Conservation (phyloP, 169 alveolate genomes). For the Cryptosporidium ryanae region DNA sequence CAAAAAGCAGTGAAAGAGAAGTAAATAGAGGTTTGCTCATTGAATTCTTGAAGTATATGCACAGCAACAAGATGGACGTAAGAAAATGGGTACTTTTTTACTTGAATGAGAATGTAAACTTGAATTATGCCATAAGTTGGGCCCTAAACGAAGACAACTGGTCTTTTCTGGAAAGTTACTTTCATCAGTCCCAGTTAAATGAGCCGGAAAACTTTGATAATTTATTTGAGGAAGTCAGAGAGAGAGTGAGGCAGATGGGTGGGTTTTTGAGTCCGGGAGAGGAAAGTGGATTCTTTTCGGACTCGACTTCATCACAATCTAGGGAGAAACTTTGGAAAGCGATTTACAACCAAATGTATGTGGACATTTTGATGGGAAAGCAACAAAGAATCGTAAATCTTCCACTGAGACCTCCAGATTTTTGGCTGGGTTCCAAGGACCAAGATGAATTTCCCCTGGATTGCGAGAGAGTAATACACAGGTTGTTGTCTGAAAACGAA, state of each 20-base stretch:
- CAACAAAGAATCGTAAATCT: slow-evolving; percentile 57
- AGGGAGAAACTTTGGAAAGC: slow-evolving; percentile 67
- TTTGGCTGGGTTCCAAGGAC: slow-evolving; percentile 59
- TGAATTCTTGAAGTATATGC: slow-evolving; percentile 59
- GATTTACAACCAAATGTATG: slow-evolving; percentile 53
- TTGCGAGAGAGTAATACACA: slow-evolving; percentile 50
- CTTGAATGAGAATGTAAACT: slow-evolving; percentile 37
- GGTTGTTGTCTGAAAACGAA: slow-evolving; percentile 6
- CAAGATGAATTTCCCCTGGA: slow-evolving; percentile 41
- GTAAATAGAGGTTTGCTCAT: slow-evolving; percentile 47
- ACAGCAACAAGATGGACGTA: slow-evolving; percentile 24
- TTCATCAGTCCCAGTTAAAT: slow-evolving; percentile 41
- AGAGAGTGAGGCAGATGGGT: slow-evolving; percentile 74
- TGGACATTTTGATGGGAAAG: slow-evolving; percentile 44
- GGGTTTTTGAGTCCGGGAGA: slow-evolving; percentile 44
- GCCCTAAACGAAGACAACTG: slow-evolving; percentile 71
- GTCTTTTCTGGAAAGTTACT: slow-evolving; percentile 37
- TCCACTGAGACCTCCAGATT: slow-evolving; percentile 49
- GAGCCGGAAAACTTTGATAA: slow-evolving; percentile 58
- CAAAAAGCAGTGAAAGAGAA: slow-evolving; percentile 38
- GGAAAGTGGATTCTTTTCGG: slow-evolving; percentile 7
- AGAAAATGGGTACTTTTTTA: slow-evolving; percentile 68
- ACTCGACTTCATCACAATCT: not conserved
- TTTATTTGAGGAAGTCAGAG: slow-evolving; percentile 52
- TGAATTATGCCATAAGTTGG: slow-evolving; percentile 58